phyloP scores from a whole-genome alignment of 2,329 filamentous ascomycete genomes.

The Drechslera avenae region DNA sequence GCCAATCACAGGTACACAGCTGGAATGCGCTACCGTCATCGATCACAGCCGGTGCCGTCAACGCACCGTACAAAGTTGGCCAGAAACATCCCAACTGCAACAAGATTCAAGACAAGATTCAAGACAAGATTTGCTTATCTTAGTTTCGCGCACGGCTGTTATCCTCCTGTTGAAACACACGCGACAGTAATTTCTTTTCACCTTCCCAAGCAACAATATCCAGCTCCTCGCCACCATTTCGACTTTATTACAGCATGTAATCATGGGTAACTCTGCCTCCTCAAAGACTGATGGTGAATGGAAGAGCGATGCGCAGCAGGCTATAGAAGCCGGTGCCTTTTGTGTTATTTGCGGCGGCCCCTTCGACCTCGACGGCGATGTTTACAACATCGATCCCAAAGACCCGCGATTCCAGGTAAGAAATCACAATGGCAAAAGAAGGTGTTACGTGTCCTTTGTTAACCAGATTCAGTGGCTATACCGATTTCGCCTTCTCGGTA shows the following conservation, averaged over 20 bases:
- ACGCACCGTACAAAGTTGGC: too few relatives aligned
- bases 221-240: background rate
- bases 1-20: background rate
- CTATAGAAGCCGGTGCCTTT: conserved; percentile 31
- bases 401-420: conserved; percentile 26
- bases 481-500: conserved; percentile 28
- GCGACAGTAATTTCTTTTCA: background rate
- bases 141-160: background rate
- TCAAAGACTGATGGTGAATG: conserved; percentile 11
- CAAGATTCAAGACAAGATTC: too few relatives aligned
- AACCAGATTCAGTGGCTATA: conserved; percentile 31
- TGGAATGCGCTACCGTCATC: conserved; percentile 12
- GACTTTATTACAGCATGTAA: background rate
- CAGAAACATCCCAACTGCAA: too few relatives aligned
- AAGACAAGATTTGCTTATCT: background rate
- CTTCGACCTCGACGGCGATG: conserved; percentile 29
- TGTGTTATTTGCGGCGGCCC: conserved; percentile 37
- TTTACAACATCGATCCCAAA: conserved; percentile 28
- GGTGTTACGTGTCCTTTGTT: background rate
- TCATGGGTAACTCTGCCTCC: conserved; percentile 24
- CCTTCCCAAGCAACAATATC: background rate
- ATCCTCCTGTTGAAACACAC: background rate
- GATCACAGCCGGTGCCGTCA: background rate
- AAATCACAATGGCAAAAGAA: background rate
- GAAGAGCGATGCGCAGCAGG: conserved; percentile 23